Evolutionary conservation across 495 filamentous ascomycete species (phyloP).

Genomic region (Hypoxylon lenormandii): DNA sequence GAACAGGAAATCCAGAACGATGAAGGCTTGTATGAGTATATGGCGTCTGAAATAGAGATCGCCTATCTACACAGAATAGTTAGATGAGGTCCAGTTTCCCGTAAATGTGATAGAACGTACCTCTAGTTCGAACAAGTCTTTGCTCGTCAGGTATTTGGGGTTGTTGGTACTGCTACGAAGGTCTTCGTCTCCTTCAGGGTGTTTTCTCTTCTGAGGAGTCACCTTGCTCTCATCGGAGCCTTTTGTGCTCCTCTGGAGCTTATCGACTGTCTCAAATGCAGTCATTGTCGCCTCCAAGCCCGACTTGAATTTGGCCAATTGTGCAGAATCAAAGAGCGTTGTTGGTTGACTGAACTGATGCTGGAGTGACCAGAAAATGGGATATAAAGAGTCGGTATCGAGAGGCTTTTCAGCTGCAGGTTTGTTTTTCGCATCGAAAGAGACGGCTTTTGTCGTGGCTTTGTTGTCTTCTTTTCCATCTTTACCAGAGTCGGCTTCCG

Average conservation of each 20-base stretch:
- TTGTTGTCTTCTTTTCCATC: conserved; percentile 55
- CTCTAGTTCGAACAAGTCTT: conserved; percentile 95
- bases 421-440: conserved; percentile 62
- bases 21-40: conserved; percentile 92
- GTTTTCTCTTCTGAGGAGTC: conserved; percentile 68
- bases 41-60: conserved; percentile 94
- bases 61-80: conserved; percentile 71
- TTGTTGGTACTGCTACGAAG: conserved; percentile 73
- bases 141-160: conserved; percentile 94
- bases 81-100: conserved; percentile 3
- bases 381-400: conserved; percentile 81
- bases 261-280: conserved; percentile 81
- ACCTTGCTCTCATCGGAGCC: conserved; percentile 49
- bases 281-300: conserved; percentile 81
- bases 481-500: conserved; percentile 50
- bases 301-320: conserved; percentile 80
- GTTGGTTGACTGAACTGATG: conserved; percentile 90
- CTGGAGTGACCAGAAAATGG: conserved; percentile 93
- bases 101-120: conserved; percentile 57
- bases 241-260: conserved; percentile 64
- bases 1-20: conserved; percentile 90
- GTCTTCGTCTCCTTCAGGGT: conserved; percentile 68
- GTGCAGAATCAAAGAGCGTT: conserved; percentile 74
- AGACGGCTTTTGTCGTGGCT: conserved; percentile 63
- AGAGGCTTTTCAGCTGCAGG: conserved; percentile 58